Base-by-base conservation (phyloP, 2,329 filamentous ascomycete genomes). In the Colletotrichum higginsianum region DNA sequence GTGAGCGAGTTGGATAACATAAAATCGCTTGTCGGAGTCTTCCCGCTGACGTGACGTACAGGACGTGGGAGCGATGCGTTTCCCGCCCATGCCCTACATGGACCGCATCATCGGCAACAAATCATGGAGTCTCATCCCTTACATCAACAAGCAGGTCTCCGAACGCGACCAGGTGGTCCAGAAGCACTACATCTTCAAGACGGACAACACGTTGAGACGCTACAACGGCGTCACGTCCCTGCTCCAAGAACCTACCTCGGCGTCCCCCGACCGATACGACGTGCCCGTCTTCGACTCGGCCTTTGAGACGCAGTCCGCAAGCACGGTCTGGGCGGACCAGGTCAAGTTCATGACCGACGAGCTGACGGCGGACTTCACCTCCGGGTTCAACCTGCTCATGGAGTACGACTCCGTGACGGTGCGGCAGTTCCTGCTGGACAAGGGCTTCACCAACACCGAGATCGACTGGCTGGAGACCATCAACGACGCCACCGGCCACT, bases 41-140 rank as follows among this genome's bases (percentile, higher is more conserved):
- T 13, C 5, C 15, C 4, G 44, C 66, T 75, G 6, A 74, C 63
- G 23, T 1, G 50, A 30, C 1, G 1, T 23, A 11, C 74, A 79
- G 63, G 83, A 84, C 66, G 78, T 84, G 8, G 82, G 82, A 3
- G 83, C 83, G 0, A 84, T 84, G 83, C 71, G 83, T 4, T 84
- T 82, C 49, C 83, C 82, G 0, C 75, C 81, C 7, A 82, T 78
- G 71, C 35, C 67, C 2, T 76, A 78, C 61, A 81, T 79, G 79
- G 73, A 75, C 23, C 74, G 75, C 42, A 53, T 77, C 42, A 73
- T 76, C 23, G 76, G 76, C 40, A 50, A 74, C 42, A 30, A 73
- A 9, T 58, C 74, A 4, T 76, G 75, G 68, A 75, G 73, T 44
- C 61, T 77, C 9, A 74, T 76, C 15, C 68, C 75, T 2, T 77